Base-by-base conservation (phyloP, 164 flowering plant genomes). In the Houttuynia cordata region DNA sequence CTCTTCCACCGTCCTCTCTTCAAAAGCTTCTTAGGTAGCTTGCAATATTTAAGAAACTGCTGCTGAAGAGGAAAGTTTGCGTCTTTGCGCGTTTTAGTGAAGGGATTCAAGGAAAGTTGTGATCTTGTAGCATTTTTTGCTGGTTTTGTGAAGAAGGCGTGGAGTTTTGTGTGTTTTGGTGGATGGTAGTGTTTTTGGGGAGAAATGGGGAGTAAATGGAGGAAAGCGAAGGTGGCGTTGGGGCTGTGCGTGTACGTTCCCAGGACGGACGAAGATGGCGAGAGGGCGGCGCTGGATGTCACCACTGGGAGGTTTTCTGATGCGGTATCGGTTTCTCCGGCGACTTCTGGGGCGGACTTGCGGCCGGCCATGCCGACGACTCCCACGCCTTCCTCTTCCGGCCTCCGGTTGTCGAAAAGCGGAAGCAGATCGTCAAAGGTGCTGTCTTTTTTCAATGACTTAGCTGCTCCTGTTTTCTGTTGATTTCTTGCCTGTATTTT, bases 171-270 rank as follows among this genome's bases (percentile, higher is more conserved):
- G 10, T 18, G 14, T 42, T 40, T 18, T 4, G 62, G 21, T 60
- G 17, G 24, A 21, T 61, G 53, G 17, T 45, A 19, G 8, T 40
- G 6, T 8, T 55, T n/a, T 58, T 7, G 19, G 47, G 42, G 20
- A 41, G 58, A 62, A 67, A 87, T 88, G 96, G 87, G 67, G 24
- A 89, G 83, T 64, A 86, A 78, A 73, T 92, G 98, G 98, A 76
- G 81, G 62, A 89, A 87, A 68, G 83, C 78, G 53, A 88, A 87
- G 79, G 42, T 73, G 40, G 87, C 91, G 20, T 70, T 92, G 3
- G 89, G 91, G 7, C 71, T 74, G 24, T 85, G 93, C 51, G 71
- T 82, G 10, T 76, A 75, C 61, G 74, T 76, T 45, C 94, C 97
- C 25, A 62, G 62, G 57, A 70, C 81, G 8, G 24, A 22, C 0